Evolutionary conservation across 192 early-diverging fungal species (phyloP), one percentile per base, ranked within the genome.

Genomic region (Phycomyces blakesleeanus): DNA sequence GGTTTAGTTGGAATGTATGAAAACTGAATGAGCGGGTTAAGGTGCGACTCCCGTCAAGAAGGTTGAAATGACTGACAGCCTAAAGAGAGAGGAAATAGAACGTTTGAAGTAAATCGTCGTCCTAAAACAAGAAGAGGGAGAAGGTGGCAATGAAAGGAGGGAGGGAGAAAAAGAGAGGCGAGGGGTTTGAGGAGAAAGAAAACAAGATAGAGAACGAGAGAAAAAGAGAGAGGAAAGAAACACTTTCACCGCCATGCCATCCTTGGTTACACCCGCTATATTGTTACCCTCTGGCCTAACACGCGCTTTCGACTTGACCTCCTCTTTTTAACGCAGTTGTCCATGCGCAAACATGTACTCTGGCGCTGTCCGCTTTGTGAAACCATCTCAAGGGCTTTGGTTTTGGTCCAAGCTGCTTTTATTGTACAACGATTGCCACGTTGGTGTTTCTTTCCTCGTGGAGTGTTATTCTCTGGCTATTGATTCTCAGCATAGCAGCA

Each of bases 121-220:
- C 24, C 2, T 24, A 47, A 55, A 56, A 41, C 5, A 58, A 58
- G 0, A 58, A 18, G 34, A 18, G 34, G 40, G 18, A 47, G 20
- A 9, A 21, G 4, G 26, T 6, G 20, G 12, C 0, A 21, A 8
- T 26, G 44, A 41, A 10, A 52, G 11, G 25, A 59, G 57, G 55
- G 61, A 61, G 42, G 44, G 47, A 56, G 24, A 10, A 42, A 60
- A 49, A 44, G 24, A 7, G 1, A 16, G 12, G 54, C 29, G 40
- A 22, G 52, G 22, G 41, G 38, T 55, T 44, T 56, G 18, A 54
- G 38, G 37, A 41, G 55, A 55, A 25, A 47, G 34, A 64, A 41
- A 56, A 29, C 10, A 41, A 63, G 29, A 50, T 15, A 66, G 40
- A 61, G 27, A 58, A 49, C 29, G 41, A 61, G 44, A 47, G 44